These are phyloP conservation scores for Farysia itapuensis DNA, from an alignment of 1,284 basidiomycete genomes.

Conservation along the genomic window DNA sequence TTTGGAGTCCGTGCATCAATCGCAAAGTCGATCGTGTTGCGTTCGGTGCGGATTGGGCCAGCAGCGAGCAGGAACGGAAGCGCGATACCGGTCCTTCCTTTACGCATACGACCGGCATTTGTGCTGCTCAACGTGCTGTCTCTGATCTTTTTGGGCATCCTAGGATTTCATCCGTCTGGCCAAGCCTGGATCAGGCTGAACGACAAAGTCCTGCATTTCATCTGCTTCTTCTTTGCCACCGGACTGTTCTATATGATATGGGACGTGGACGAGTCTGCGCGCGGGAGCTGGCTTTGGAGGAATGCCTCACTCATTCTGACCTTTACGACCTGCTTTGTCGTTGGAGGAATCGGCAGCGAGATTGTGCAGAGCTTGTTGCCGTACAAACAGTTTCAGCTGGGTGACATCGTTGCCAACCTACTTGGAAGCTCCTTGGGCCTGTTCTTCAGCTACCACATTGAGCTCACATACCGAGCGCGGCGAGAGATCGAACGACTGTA, in stretches of 20 bases:
- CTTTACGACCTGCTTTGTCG: slow-evolving; percentile 60
- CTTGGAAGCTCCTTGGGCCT: slow-evolving; percentile 75
- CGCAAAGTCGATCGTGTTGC: slow-evolving; percentile 25
- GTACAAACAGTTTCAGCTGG: slow-evolving; percentile 77
- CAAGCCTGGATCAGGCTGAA: slow-evolving; percentile 68
- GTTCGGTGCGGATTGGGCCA: slow-evolving; percentile 18
- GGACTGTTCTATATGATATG: slow-evolving; percentile 82
- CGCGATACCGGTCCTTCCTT: slow-evolving; percentile 19
- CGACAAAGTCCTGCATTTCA: slow-evolving; percentile 80
- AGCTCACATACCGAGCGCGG: slow-evolving; percentile 31
- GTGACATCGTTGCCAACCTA: slow-evolving; percentile 80
- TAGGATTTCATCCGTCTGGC: slow-evolving; percentile 53
- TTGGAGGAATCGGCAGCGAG: slow-evolving; percentile 79
- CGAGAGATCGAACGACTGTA: slow-evolving; percentile 48
- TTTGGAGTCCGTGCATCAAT: slow-evolving; percentile 7
- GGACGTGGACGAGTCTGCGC: slow-evolving; percentile 73
- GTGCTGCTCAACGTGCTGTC: slow-evolving; percentile 38
- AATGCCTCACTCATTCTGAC: slow-evolving; percentile 73
- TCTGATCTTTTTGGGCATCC: slow-evolving; percentile 44
- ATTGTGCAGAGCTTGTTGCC: slow-evolving; percentile 79
- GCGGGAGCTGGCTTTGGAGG: slow-evolving; percentile 79
- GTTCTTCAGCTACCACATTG: slow-evolving; percentile 59
- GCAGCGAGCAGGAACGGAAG: neutral
- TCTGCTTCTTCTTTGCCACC: slow-evolving; percentile 76
- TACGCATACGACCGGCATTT: slow-evolving; percentile 49